Evolutionary conservation across 805 yeast species (phyloP), one percentile per base, ranked within the genome.

Genomic region (Wickerhamomyces ciferrii): DNA sequence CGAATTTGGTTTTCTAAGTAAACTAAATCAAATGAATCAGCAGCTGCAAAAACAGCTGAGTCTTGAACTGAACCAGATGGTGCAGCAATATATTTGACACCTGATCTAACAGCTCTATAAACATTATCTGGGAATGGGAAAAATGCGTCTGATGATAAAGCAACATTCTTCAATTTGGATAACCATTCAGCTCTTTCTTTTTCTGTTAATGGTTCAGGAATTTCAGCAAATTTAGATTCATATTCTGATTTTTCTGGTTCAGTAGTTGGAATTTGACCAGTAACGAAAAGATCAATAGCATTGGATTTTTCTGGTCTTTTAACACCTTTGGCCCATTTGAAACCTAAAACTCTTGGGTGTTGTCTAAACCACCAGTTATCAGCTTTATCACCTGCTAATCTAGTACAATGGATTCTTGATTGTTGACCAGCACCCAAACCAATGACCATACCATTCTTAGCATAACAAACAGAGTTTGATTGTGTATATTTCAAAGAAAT

Each of bases 361-460:
- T 94, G 98, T 77, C 99, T 86, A 64, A 94, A 79, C 99, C 99
- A 94, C 98, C 98, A 94, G 80, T 91, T 91, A 70, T 94, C 97
- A 55, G 98, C 97, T 78, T 94, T 94, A 65, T 94, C 99, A 67
- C 99, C 99, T 44, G 99, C 99, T 59, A 94, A 80, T 75, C 99
- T 85, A 43, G 99, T 94, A 75, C 99, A 94, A 76, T 94, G 99
- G 63, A 94, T 94, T 74, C 99, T 84, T 47, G 97, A 90, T 75
- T 94, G 99, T 77, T 94, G 99, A 56, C 99, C 99, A 50, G 99
- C 99, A 63, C 99, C 99, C 60, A 94, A 79, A 55, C 99, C 99
- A 61, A 94, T 82, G 51, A 94, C 96, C 99, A 94, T 94, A 76
- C 99, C 99, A 68, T 91, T 87, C 74, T 91, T 94, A 59, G 97